Conservation (phyloP, 1,284 basidiomycete genomes). For the Xerocomus cyaneibrunnescens region DNA sequence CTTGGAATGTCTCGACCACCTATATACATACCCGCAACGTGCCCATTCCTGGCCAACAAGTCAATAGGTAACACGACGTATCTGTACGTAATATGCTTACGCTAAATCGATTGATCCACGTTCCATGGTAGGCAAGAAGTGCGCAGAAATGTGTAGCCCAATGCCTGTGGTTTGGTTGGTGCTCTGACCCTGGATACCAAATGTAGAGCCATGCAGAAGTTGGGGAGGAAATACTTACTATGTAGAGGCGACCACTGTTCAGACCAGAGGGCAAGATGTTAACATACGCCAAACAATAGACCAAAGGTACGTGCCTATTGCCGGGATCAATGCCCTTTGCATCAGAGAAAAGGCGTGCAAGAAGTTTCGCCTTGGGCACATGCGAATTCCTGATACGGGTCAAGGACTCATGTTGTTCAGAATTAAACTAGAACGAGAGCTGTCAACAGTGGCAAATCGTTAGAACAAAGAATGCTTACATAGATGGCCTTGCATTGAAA, state of each 20-base stretch:
- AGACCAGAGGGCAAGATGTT: neutral
- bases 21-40: slow-evolving; percentile 57
- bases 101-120: slow-evolving; percentile 90
- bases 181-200: slow-evolving; percentile 61
- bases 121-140: slow-evolving; percentile 96
- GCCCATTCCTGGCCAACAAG: slow-evolving; percentile 56
- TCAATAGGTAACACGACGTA: slow-evolving; percentile 8
- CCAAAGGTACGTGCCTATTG: slow-evolving; percentile 2
- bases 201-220: neutral
- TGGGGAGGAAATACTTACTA: slow-evolving; percentile 45
- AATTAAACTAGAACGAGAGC: slow-evolving; percentile 14
- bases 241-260: slow-evolving; percentile 55
- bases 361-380: neutral
- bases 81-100: slow-evolving; percentile 41
- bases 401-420: slow-evolving; percentile 6
- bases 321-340: slow-evolving; percentile 11
- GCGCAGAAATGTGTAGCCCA: slow-evolving; percentile 83
- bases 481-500: slow-evolving; percentile 20
- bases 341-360: slow-evolving; percentile 7
- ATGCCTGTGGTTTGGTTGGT: slow-evolving; percentile 93
- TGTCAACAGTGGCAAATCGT: neutral
- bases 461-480: slow-evolving; percentile 1
- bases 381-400: neutral
- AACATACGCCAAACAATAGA: neutral
- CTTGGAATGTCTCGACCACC: neutral